Conservation (phyloP, 2,329 filamentous ascomycete species). For the Seiridium cupressi region DNA sequence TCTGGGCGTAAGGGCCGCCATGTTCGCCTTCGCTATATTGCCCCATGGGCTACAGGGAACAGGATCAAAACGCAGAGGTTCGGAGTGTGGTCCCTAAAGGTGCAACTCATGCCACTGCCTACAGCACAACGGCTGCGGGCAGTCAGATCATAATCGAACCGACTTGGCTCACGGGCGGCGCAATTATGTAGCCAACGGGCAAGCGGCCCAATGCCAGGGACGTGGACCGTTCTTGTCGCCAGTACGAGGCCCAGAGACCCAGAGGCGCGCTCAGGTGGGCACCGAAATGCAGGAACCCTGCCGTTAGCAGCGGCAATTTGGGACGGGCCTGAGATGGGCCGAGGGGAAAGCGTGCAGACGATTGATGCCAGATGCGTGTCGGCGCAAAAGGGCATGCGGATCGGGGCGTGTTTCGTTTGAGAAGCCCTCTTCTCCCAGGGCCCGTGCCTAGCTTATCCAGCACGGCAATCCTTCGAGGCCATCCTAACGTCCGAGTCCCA, state of each 20-base stretch:
- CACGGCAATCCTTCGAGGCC: no score
- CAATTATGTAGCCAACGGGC: background rate
- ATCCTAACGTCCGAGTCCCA: background rate
- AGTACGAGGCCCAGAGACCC: no score
- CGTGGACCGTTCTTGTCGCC: background rate
- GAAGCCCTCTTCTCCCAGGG: no score
- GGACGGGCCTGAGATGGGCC: no score
- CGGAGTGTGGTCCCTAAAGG: background rate
- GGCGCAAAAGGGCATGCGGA: no score
- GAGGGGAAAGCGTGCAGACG: no score
- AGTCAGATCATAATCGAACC: background rate
- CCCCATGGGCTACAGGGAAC: no score
- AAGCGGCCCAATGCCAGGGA: background rate
- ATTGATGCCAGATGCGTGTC: no score
- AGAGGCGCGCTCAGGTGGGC: background rate
- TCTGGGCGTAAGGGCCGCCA: background rate
- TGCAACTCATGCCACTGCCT: background rate
- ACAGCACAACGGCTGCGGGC: background rate
- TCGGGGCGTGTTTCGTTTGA: no score
- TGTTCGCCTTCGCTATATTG: no score
- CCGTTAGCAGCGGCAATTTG: background rate
- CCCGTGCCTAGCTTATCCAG: no score
- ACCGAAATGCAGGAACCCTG: background rate
- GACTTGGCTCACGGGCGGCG: background rate
- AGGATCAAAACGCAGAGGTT: no score